Base-by-base conservation (phyloP, 2,329 filamentous ascomycete species). In the Amylocarpus encephaloides region DNA sequence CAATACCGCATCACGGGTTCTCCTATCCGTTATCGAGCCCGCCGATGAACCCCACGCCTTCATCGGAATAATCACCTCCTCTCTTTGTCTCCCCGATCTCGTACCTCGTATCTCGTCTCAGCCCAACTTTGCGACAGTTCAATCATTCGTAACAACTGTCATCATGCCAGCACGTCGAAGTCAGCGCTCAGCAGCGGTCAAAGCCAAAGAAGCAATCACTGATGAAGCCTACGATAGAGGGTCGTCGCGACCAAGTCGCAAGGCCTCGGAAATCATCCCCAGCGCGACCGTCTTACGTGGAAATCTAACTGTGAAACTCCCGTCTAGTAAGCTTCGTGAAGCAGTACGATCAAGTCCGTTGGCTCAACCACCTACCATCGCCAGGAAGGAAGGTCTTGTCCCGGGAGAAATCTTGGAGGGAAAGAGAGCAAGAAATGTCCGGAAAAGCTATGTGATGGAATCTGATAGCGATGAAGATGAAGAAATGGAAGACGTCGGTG, bases 391-490 rank as follows among this genome's bases (percentile, higher is more conserved):
- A 46, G 50, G 50, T 4, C 62, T 66, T 51, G 43, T 55, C 9
- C 62, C 61, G 3, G 61, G 62, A 15, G 55, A 66, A 38, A 66
- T 66, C 38, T 39, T 66, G 1, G 61, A 63, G 43, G 64, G 62
- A 1, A 65, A 62, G 45, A 55, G 64, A 53, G 48, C 58, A 5
- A 61, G 65, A 43, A 62, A 63, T 48, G 60, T 64, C 5, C 62
- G 58, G 42, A 67, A 66, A 49, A 66, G 60, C 47, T 67, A 67
- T 51, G 74, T 78, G 52, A 65, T 77, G 33, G 71, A 76, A 15
- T 72, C 73, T 36, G 70, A 71, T 36, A 71, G 72, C 50, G 68
- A 60, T 4, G 62, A 64, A 22, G 61, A 64, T 11, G 62, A 64
- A 30, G 59, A 61, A 47, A 56, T 58, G 30, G 55, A 51, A 16